Evolutionary conservation across 495 filamentous ascomycete genomes (phyloP).

Genomic region (Podospora bellae-mahoneyi): DNA sequence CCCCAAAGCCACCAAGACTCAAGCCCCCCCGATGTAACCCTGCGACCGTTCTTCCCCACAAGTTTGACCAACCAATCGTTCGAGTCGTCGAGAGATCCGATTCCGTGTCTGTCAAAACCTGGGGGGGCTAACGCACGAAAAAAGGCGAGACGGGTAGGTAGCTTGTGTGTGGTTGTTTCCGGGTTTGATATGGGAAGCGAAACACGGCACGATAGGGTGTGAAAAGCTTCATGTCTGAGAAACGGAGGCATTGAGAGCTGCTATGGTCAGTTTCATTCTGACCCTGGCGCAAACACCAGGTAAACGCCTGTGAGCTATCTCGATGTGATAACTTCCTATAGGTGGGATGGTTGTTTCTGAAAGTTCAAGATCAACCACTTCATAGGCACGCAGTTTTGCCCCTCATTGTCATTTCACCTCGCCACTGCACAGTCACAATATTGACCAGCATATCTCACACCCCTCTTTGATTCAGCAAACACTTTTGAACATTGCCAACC

Average conservation of each 20-base stretch:
- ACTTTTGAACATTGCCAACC: no score
- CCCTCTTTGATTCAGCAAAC: no score
- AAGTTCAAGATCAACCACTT: no score
- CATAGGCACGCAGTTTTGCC: no score
- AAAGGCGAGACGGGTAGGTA: neutral
- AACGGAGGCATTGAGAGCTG: neutral
- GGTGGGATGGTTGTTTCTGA: no score
- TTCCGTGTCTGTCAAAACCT: neutral
- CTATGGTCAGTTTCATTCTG: neutral
- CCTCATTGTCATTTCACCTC: no score
- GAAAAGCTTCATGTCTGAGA: neutral
- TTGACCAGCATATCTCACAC: no score
- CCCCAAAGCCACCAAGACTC: neutral
- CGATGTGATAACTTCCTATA: no score
- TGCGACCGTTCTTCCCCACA: neutral
- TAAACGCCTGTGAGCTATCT: no score
- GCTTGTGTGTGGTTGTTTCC: neutral
- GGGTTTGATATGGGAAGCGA: neutral
- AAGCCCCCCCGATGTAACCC: slow-evolving; percentile 4
- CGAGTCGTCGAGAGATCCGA: neutral
- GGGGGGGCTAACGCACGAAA: neutral
- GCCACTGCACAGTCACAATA: no score
- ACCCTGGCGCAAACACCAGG: no score
- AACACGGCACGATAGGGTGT: slow-evolving; percentile 22
- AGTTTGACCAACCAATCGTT: neutral